Evolutionary conservation across 495 filamentous ascomycete species (phyloP).

Genomic region (Hypoxylon cercidicola): DNA sequence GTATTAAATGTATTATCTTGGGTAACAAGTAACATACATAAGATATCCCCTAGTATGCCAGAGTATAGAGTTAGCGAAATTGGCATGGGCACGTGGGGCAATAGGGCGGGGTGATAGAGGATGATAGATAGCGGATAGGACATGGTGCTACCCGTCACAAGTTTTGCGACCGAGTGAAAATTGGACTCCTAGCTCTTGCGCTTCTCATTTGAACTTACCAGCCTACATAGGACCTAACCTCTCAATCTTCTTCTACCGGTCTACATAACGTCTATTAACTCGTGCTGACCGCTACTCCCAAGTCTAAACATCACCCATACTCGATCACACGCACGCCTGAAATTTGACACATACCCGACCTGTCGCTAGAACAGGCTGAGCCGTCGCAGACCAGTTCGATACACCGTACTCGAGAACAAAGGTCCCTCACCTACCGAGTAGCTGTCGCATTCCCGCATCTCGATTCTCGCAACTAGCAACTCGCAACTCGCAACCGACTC

Average conservation of each 20-base stretch:
- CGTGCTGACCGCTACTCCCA: neutral
- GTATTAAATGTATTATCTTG: no score
- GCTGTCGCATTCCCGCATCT: neutral
- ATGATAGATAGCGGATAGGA: slow-evolving; percentile 1
- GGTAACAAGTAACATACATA: no score
- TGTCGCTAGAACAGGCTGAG: slow-evolving; percentile 1
- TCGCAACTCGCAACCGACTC: slow-evolving; percentile 4
- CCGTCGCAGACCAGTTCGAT: neutral
- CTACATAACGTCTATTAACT: neutral
- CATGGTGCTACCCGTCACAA: slow-evolving; percentile 2
- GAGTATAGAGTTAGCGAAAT: neutral
- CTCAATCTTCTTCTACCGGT: neutral
- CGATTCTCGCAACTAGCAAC: neutral
- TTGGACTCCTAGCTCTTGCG: slow-evolving; percentile 7
- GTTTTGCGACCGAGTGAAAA: neutral
- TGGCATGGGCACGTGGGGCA: slow-evolving; percentile 3
- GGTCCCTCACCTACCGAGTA: neutral
- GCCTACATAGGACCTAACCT: no score
- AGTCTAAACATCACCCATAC: neutral
- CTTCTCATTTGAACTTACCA: slow-evolving; percentile 1
- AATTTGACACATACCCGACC: neutral
- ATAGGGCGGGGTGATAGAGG: slow-evolving; percentile 36
- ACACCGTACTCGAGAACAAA: slow-evolving; percentile 16
- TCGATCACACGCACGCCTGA: neutral
- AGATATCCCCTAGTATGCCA: no score